Base-by-base conservation (phyloP, 352 stramenopile genomes). In the Globisporangium ultimum region DNA sequence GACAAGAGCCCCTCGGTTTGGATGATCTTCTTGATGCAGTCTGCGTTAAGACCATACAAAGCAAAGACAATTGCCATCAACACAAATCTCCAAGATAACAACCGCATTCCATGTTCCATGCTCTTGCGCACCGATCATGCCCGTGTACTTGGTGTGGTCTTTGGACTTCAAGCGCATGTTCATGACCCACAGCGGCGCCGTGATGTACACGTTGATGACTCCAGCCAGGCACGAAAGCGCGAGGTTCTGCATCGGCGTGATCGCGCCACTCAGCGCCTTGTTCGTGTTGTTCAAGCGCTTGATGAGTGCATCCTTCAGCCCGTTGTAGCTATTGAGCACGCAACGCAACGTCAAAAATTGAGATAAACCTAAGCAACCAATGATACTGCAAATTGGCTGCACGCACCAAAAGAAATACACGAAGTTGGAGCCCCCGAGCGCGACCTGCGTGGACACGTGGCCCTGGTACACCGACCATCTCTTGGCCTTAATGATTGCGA, bases 131-230 rank as follows among this genome's bases (percentile, higher is more conserved):
- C 53, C 70, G 41, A 67, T 21, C 15, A 87, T 75, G 18, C 74
- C 78, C 15, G 60, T 67, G 62, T 81, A 89, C 56, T 90, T 81
- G 63, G 74, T 71, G 18, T 80, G 71, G 45, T 90, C 74, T 70
- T 91, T 88, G 22, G 84, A 87, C 61, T 97, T 96, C 54, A 98
- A 93, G 4, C 93, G 80, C 70, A 97, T 95, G 64, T 96, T 98
- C 43, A 88, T 87, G 24, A 98, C 93, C 95, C 95, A 98, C 6
- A 98, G 67, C 40, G 95, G 93, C 66, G 78, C 97, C 34, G 74
- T 82, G 53, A 71, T 67, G 65, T 85, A 88, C 13, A 88, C 78
- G 58, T 88, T 98, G 54, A 97, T 87, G 38, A 97, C 69, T 38
- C 94, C 94, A 5, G 91, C 90, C 58, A 94, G 48, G 53, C 68